These are phyloP conservation scores for Pyrenophora graminea DNA, from an alignment of 2,329 filamentous ascomycete species.

Conservation along the genomic window DNA sequence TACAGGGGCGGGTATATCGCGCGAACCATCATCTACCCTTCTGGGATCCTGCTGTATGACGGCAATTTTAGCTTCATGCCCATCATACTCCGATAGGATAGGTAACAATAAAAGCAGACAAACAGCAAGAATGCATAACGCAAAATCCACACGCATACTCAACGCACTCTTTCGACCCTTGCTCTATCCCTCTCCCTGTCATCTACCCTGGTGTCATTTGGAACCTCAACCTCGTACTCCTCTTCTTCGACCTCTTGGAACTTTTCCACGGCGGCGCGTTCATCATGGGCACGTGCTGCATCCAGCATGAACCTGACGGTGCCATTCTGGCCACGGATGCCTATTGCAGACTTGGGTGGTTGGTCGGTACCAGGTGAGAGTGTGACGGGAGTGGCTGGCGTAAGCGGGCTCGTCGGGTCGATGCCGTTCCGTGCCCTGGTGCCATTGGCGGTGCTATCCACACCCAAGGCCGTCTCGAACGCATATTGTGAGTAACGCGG, in stretches of 20 bases:
- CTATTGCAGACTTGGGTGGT: slow-evolving; percentile 44
- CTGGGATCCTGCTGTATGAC: neutral
- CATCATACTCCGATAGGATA: neutral
- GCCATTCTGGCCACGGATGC: slow-evolving; percentile 61
- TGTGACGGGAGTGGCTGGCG: slow-evolving; percentile 52
- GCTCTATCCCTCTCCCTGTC: slow-evolving; percentile 26
- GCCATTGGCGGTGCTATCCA: slow-evolving; percentile 27
- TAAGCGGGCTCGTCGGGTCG: slow-evolving; percentile 40
- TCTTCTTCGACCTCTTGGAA: slow-evolving; percentile 77
- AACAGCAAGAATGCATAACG: slow-evolving; percentile 7
- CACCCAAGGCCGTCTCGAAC: slow-evolving; percentile 30
- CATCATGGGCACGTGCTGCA: slow-evolving; percentile 71
- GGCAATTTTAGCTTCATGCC: neutral
- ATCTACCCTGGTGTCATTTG: slow-evolving; percentile 26
- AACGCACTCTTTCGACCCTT: slow-evolving; percentile 35
- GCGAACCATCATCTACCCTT: neutral
- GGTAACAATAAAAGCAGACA: neutral
- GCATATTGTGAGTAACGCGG: slow-evolving; percentile 63
- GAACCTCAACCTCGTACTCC: slow-evolving; percentile 74
- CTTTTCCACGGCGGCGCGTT: slow-evolving; percentile 68
- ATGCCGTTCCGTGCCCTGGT: slow-evolving; percentile 41
- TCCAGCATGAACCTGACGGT: slow-evolving; percentile 92
- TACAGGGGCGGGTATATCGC: neutral
- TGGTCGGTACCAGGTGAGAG: slow-evolving; percentile 44
- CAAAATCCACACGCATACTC: slow-evolving; percentile 25